Conservation (phyloP, 1,284 basidiomycete species). For the Apiotrichum akiyoshidainum region DNA sequence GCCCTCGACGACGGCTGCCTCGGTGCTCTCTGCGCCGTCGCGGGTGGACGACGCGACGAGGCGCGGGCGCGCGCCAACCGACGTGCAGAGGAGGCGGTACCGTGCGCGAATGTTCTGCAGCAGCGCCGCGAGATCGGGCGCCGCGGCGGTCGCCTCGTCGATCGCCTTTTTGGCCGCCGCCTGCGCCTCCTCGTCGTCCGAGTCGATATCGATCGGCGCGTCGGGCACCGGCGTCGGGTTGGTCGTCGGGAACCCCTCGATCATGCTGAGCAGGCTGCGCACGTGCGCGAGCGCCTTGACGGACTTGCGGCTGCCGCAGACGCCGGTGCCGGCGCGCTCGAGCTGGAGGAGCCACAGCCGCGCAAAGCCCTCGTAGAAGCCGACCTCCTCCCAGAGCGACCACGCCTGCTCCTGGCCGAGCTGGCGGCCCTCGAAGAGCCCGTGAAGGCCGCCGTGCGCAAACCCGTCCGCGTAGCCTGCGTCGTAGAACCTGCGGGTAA, state of each 20-base stretch:
- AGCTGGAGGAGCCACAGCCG: slow-evolving; percentile 60
- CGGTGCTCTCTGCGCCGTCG: slow-evolving; percentile 6
- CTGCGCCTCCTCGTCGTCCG: not conserved
- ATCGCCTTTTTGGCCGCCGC: not conserved
- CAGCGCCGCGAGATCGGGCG: slow-evolving; percentile 61
- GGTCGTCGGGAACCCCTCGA: slow-evolving; percentile 68
- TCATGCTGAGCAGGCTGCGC: slow-evolving; percentile 65
- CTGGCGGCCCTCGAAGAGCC: slow-evolving; percentile 85
- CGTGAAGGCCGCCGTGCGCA: slow-evolving; percentile 82
- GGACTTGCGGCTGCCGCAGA: slow-evolving; percentile 9
- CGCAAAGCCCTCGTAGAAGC: slow-evolving; percentile 85
- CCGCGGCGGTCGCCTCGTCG: slow-evolving; percentile 30
- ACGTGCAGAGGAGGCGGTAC: slow-evolving; percentile 80
- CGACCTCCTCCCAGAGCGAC: slow-evolving; percentile 95
- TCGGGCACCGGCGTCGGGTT: slow-evolving; percentile 58
- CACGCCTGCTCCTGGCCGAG: slow-evolving; percentile 87
- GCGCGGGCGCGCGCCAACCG: slow-evolving; percentile 68
- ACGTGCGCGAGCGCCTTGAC: slow-evolving; percentile 62
- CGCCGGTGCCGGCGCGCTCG: slow-evolving; percentile 22
- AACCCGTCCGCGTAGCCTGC: slow-evolving; percentile 72
- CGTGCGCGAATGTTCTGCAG: slow-evolving; percentile 81
- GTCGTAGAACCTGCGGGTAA: slow-evolving; percentile 66
- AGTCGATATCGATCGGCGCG: slow-evolving; percentile 4
- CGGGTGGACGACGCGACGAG: slow-evolving; percentile 28
- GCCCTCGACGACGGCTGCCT: slow-evolving; percentile 31